These are phyloP conservation scores for Aspergillus fumigatus DNA, from an alignment of 2,329 filamentous ascomycete species.

Conservation along the genomic window DNA sequence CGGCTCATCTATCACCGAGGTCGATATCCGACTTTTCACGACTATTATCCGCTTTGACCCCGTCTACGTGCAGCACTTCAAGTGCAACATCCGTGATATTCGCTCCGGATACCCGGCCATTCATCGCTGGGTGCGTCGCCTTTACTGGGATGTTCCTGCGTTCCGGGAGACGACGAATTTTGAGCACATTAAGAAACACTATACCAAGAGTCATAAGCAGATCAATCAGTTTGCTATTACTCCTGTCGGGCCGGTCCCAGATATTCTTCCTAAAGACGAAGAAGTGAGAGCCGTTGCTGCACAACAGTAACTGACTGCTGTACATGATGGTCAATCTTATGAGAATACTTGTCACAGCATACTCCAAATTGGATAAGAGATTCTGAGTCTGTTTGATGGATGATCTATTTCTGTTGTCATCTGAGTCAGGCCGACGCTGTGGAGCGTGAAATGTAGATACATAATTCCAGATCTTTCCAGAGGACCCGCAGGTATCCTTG, in stretches of 20 bases:
- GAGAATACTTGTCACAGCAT: background rate
- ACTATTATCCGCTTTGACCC: slow-evolving; percentile 69
- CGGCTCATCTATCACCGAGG: slow-evolving; percentile 71
- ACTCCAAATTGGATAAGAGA: background rate
- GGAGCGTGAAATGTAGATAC: slow-evolving; percentile 1
- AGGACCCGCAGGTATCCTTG: background rate
- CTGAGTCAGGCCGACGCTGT: slow-evolving; percentile 1
- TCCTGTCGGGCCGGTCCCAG: slow-evolving; percentile 75
- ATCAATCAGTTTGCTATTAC: slow-evolving; percentile 69
- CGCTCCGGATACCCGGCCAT: slow-evolving; percentile 75
- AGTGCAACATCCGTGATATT: slow-evolving; percentile 81
- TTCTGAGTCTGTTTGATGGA: background rate
- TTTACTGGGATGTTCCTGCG: slow-evolving; percentile 79
- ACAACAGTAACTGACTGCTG: background rate
- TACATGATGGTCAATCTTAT: background rate
- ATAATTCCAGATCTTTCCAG: slow-evolving; percentile 9
- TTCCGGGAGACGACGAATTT: slow-evolving; percentile 84
- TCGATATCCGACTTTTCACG: slow-evolving; percentile 71
- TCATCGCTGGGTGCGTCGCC: slow-evolving; percentile 73
- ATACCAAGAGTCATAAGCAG: slow-evolving; percentile 62
- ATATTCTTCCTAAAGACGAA: slow-evolving; percentile 72
- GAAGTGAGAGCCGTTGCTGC: slow-evolving; percentile 55
- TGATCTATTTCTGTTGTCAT: background rate
- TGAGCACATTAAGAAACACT: slow-evolving; percentile 86
- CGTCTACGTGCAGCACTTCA: slow-evolving; percentile 78